Percentiles rank a stretch among this genome's conserved stretches.
Evolutionary conservation across 1,284 basidiomycete genomes (phyloP).

Genomic region (Amylostereum areolatum): DNA sequence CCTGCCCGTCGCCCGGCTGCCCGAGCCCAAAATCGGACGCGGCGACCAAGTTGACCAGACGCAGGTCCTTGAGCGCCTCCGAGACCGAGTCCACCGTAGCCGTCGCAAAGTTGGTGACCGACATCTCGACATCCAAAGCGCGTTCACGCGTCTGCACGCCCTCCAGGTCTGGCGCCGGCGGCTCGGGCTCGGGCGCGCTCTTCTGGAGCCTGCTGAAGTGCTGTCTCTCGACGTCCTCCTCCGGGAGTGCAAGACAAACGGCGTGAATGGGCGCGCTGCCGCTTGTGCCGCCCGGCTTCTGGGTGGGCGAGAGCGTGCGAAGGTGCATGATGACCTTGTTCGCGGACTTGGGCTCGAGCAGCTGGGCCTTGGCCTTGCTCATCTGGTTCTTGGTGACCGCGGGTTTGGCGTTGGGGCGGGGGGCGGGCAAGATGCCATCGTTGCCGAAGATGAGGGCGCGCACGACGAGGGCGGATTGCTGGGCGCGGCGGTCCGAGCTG

Average conservation of each 20-base stretch:
- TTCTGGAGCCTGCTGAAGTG: constrained; percentile 42
- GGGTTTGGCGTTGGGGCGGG: constrained; percentile 26
- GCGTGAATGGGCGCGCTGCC: constrained; percentile 59
- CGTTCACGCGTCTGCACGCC: not conserved
- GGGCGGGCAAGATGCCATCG: constrained; percentile 24
- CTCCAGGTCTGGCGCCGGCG: too few species aligned
- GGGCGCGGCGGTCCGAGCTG: constrained; percentile 53
- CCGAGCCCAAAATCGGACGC: constrained; percentile 57
- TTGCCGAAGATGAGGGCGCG: constrained; percentile 65
- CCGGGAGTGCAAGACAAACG: constrained; percentile 59
- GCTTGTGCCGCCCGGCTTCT: constrained; percentile 20
- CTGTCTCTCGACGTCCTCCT: constrained; percentile 50
- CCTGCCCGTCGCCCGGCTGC: constrained; percentile 45
- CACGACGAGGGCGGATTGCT: constrained; percentile 54
- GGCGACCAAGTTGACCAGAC: constrained; percentile 49
- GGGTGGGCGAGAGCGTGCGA: constrained; percentile 39
- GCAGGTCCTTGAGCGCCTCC: constrained; percentile 47
- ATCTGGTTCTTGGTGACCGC: constrained; percentile 43
- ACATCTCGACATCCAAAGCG: constrained; percentile 1
- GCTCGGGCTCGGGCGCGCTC: not conserved
- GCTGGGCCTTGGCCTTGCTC: constrained; percentile 64
- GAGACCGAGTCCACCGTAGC: constrained; percentile 46
- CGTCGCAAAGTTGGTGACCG: constrained; percentile 34
- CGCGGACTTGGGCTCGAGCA: constrained; percentile 59
- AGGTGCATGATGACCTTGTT: constrained; percentile 66